Base-by-base conservation (phyloP, 768 basidiomycete genomes). In the Pisolithus marmoratus region DNA sequence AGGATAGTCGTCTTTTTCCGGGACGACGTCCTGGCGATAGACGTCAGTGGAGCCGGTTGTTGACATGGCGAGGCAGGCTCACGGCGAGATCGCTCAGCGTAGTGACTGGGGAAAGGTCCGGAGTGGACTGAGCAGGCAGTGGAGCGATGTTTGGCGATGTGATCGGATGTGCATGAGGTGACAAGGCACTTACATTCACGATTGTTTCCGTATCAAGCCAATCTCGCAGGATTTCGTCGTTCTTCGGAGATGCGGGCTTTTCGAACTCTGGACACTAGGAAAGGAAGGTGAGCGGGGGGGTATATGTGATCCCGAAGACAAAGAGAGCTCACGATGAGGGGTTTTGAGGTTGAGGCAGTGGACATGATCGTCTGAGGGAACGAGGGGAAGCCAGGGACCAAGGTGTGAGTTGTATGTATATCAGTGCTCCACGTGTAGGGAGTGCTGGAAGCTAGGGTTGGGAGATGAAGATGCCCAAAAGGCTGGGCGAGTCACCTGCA, bases 1-100 rank as follows among this genome's bases (percentile, higher is more conserved):
- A 17, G 23, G 50, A 24, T 66, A 66, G 38, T 60, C 57, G 51
- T 64, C 66, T 22, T 65, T 53, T 47, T 66, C 66, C 17, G 62
- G 62, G 29, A 62, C 59, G 55, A 55, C 53, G 49, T 66, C 61
- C 68, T 69, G 61, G 19, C 38, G 54, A 38, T 48, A 57, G 27
- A 38, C 53, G 54, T 69, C 43, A 64, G 66, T 52, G 52, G 38
- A 2, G 49, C 47, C 37, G 38, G 44, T 56, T 44, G 63, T 48
- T 43, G 53, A 52, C 58, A 54, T 60, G 38, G 58, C 45, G 34
- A 50, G 41, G 37, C 47, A 45, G 38, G 59, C 67, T 67, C 65
- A 67, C 63, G 17, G 57, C 48, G 47, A 67, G 62, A 51, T 67
- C 67, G 51, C 38, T 50, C 38, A 63, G 50, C 31, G 63, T 49